Evolutionary conservation across 192 early-diverging fungal species (phyloP), one percentile per base, ranked within the genome.

Genomic region (Coemansia sp.): DNA sequence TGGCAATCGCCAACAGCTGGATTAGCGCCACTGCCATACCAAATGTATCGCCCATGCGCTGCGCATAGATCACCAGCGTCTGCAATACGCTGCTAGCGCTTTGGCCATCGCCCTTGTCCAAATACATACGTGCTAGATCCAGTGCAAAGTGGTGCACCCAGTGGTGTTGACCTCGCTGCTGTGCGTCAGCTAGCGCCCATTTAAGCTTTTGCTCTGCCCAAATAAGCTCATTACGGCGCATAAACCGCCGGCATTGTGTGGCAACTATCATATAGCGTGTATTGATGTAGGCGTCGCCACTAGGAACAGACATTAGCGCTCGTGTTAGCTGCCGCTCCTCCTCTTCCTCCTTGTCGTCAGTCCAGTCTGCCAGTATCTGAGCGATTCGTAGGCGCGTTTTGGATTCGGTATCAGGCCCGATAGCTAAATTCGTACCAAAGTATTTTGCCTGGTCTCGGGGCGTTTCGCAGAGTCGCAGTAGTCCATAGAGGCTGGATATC

Each of bases 361-460:
- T 7, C 77, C 77, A 80, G 37, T 74, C 69, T 5, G 48, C 64
- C 18, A 80, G 66, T 9, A 65, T 65, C 59, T 69, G 63, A 0
- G 77, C 77, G 24, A 80, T 74, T 57, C 77, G 67, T 55, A 80
- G 39, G 34, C 77, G 77, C 34, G 77, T 80, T 57, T 51, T 65
- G 9, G 72, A 69, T 33, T 80, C 77, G 7, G 69, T 66, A 14
- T 80, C 77, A 1, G 77, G 69, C 6, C 69, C 69, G 23, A 69
- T 14, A 21, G 62, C 43, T 8, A 68, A 10, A 5, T n/a, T 23
- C 11, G 10, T 34, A 16, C 61, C 39, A 51, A 66, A 65, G 24
- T 62, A 51, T 24, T 43, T 63, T 9, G 37, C 13, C 36, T 64
- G 77, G 1, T 35, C 50, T 14, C 46, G 57, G 0, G 71, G 61